Evolutionary conservation across 306 rosid species (phyloP).

Genomic region (Lablab purpureus): DNA sequence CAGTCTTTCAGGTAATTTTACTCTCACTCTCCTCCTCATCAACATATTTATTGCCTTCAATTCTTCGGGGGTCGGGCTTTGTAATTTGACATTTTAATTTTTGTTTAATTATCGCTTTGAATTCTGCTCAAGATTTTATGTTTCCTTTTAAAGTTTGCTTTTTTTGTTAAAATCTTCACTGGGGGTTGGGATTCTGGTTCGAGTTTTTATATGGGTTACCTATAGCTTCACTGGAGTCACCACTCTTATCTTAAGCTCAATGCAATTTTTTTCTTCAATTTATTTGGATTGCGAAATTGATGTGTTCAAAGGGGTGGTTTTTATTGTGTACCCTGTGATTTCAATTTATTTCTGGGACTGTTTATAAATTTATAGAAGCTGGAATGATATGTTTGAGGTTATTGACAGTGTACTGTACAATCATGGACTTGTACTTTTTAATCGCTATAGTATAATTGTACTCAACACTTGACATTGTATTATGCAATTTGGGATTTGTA

Average conservation of each 20-base stretch:
- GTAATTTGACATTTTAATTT: not conserved
- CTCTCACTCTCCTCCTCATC: not conserved
- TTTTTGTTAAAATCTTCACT: slow-evolving; percentile 5
- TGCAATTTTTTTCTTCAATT: not conserved
- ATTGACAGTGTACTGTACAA: not conserved
- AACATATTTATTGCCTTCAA: not conserved
- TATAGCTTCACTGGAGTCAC: not conserved
- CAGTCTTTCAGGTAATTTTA: slow-evolving; percentile 25
- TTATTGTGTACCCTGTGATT: not conserved
- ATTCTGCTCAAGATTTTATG: not conserved
- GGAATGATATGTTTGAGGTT: not conserved
- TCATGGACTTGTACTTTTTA: slow-evolving; percentile 26
- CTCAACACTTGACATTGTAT: slow-evolving; percentile 16
- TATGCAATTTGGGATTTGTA: slow-evolving; percentile 32
- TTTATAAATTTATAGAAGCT: slow-evolving; percentile 26
- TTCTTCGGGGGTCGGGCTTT: not conserved
- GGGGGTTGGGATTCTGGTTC: not conserved
- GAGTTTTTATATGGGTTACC: not conserved
- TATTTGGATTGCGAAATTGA: slow-evolving; percentile 9
- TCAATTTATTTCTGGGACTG: slow-evolving; percentile 20
- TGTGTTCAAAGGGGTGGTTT: slow-evolving; percentile 37
- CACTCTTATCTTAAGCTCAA: slow-evolving; percentile 26
- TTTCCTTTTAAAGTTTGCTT: slow-evolving; percentile 16
- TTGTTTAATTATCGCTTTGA: not conserved
- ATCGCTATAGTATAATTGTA: slow-evolving; percentile 14